These are phyloP conservation scores for Neopestalotiopsis sp. DNA, from an alignment of 2,329 filamentous ascomycete species.

Conservation along the genomic window DNA sequence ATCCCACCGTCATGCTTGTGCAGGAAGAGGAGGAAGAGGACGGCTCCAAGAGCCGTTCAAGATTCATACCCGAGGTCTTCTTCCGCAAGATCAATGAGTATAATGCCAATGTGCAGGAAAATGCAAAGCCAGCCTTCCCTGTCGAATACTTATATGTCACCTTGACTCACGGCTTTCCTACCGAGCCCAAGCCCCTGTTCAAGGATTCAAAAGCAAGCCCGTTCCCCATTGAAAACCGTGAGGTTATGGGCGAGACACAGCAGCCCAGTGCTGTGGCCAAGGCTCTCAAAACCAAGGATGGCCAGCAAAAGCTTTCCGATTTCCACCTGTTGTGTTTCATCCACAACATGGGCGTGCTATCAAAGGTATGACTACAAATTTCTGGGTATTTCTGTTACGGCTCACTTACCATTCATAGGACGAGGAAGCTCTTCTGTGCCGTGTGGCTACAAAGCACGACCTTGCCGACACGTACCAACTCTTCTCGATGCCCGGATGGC, in stretches of 20 bases:
- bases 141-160: conserved; percentile 97
- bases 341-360: conserved; percentile 79
- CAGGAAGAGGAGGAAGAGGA: conserved; percentile 90
- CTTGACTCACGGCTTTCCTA: conserved; percentile 94
- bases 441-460: conserved; percentile 82
- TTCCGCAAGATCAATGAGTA: conserved; percentile 97
- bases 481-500: conserved; percentile 88
- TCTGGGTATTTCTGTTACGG: background rate
- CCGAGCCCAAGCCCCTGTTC: conserved; percentile 78
- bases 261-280: conserved; percentile 74
- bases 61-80: conserved; percentile 98
- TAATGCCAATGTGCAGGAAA: conserved; percentile 93
- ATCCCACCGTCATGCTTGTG: conserved; percentile 92
- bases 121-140: conserved; percentile 94
- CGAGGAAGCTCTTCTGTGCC: conserved; percentile 85
- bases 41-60: conserved; percentile 67
- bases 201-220: conserved; percentile 73
- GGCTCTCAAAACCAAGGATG: conserved; percentile 67
- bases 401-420: conserved; percentile 62
- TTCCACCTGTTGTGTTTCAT: conserved; percentile 95
- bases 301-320: conserved; percentile 77
- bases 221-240: conserved; percentile 92
- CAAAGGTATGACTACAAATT: conserved; percentile 67
- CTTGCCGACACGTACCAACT: conserved; percentile 82
- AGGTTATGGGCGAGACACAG: conserved; percentile 84